A percentile compares a stretch with the other conserved stretches of the same genome.
Evolutionary conservation across 1,284 basidiomycete species (phyloP).

Genomic region (Irpex sp.): DNA sequence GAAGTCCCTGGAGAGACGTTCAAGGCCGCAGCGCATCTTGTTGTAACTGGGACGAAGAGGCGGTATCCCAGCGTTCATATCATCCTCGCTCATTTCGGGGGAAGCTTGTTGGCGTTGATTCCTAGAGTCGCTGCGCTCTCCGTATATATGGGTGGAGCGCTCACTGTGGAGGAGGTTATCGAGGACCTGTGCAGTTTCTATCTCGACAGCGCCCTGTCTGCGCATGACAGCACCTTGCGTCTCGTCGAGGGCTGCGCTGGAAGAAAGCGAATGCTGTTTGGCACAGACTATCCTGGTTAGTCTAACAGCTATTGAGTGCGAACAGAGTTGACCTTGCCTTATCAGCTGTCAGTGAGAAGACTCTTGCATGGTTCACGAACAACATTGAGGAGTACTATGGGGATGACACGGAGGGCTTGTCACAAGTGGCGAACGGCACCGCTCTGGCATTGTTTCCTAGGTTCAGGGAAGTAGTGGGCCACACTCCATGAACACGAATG

Average conservation of each 20-base stretch:
- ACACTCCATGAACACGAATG: not conserved
- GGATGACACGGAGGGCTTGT: slow-evolving; percentile 7
- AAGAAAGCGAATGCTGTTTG: slow-evolving; percentile 53
- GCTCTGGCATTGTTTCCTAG: slow-evolving; percentile 41
- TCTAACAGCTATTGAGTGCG: not conserved
- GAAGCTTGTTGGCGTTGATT: slow-evolving; percentile 56
- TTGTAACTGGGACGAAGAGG: slow-evolving; percentile 65
- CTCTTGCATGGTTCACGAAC: slow-evolving; percentile 55
- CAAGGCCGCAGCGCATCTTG: slow-evolving; percentile 73
- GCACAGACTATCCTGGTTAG: slow-evolving; percentile 73
- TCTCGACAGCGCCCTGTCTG: slow-evolving; percentile 65
- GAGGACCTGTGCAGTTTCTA: slow-evolving; percentile 67
- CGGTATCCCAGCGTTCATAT: slow-evolving; percentile 54
- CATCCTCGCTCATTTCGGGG: slow-evolving; percentile 68
- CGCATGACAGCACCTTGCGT: slow-evolving; percentile 46
- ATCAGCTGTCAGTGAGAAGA: slow-evolving; percentile 53
- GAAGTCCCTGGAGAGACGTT: slow-evolving; percentile 78
- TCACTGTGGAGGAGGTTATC: slow-evolving; percentile 57
- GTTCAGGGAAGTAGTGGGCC: slow-evolving; percentile 25
- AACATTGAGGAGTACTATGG: slow-evolving; percentile 47
- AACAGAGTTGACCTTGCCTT: not conserved
- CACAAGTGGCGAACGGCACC: slow-evolving; percentile 33
- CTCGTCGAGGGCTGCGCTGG: slow-evolving; percentile 47
- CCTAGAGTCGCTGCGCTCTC: slow-evolving; percentile 64
- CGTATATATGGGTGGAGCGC: slow-evolving; percentile 59